Base-by-base conservation (phyloP, 805 yeast species). In the Sungouiozyma intestinalis region DNA sequence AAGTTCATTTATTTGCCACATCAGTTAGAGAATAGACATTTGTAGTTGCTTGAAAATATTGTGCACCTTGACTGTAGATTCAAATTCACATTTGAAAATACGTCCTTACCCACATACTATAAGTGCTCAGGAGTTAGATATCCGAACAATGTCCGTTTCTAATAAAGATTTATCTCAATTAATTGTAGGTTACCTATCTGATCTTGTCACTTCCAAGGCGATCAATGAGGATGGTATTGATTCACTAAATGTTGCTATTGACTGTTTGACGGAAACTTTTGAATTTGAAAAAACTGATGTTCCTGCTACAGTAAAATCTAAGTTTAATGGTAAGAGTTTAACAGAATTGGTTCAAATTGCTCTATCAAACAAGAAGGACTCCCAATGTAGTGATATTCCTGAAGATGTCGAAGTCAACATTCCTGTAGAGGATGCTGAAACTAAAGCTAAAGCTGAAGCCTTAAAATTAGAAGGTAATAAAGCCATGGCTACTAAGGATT, bases 201-300 rank as follows among this genome's bases (percentile, higher is more conserved):
- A 67, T 15, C 65, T 84, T 9, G 74, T 82, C 16, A 58, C 71
- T 37, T 71, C 73, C 48, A 83, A 84, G 35, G 73, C 74, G 35
- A 74, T 88, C 37, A 65, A 81, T 32, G 83, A 79, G 48, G 97
- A 90, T 49, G 85, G 79, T 58, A 72, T 73, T 43, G 97, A 92
- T 52, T 85, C 96, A 8, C 71, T 90, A 52, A 96, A 87, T 50
- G 94, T 90, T 40, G 97, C 97, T 46, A 74, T 87, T 50, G 95
- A 86, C 57, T 86, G 97, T 68, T 76, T 92, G 44, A 76, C 84
- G 18, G 97, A 88, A 54, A 86, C 94, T 9, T 90, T 81, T 60
- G 79, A 71, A 39, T 78, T 88, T 19, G 69, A 73, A 49, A 71
- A 72, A 51, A 79, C 73, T 19, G 67, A 66, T 17, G 71, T 71